Conservation (phyloP, 1,284 basidiomycete genomes). For the Ceratobasidium sp. region DNA sequence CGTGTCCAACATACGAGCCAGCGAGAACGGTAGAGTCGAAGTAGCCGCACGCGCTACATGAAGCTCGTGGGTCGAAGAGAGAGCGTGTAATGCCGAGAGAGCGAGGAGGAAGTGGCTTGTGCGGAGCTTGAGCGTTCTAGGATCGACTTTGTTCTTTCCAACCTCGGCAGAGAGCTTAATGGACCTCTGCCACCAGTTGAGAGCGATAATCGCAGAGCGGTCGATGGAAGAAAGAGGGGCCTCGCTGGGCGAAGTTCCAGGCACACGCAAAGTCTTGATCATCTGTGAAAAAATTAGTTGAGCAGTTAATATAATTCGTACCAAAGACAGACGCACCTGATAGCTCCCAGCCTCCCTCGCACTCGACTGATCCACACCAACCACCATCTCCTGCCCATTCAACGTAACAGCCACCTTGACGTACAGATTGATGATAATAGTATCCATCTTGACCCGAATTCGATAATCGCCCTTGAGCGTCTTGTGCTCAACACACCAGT, state of each 20-base stretch:
- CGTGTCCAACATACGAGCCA: neutral
- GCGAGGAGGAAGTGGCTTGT: slow-evolving; percentile 2
- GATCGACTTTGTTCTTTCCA: neutral
- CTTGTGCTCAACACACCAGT: slow-evolving; percentile 3
- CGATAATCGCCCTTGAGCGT: neutral
- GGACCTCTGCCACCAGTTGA: neutral
- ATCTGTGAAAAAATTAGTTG: neutral
- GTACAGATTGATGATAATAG: neutral
- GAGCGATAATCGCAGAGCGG: neutral
- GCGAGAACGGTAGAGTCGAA: neutral
- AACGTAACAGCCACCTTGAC: slow-evolving; percentile 5
- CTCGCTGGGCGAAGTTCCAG: neutral
- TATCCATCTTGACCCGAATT: neutral
- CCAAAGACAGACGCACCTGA: neutral
- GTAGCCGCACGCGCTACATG: neutral
- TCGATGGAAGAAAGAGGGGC: neutral
- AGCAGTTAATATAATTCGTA: neutral
- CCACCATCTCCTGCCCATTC: slow-evolving; percentile 13
- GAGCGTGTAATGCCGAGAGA: neutral
- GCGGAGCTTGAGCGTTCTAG: neutral
- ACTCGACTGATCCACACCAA: slow-evolving; percentile 10
- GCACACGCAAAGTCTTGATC: neutral
- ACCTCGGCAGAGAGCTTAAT: neutral
- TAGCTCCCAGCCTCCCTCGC: neutral
- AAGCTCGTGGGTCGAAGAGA: neutral